phyloP scores from a whole-genome alignment of 768 basidiomycete genomes.

The Nevesoporus exiguus region DNA sequence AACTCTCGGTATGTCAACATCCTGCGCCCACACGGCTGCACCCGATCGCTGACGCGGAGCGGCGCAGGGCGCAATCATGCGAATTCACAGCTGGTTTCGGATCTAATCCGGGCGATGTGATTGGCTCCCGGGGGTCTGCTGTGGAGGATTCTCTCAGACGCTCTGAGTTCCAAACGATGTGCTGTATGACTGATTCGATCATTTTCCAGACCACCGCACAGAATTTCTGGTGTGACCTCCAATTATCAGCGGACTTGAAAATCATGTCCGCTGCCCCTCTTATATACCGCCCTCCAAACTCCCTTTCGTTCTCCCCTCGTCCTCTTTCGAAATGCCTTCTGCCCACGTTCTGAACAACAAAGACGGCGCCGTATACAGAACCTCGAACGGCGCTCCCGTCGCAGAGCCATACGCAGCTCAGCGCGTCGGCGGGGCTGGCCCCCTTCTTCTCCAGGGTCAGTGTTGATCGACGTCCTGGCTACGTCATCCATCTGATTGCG shows the following conservation, averaged over 20 bases:
- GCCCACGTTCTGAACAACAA: constrained; percentile 50
- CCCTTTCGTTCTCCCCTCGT: constrained; percentile 1
- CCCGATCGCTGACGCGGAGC: too few species aligned
- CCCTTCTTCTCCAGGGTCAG: constrained; percentile 85
- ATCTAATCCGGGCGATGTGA: constrained; percentile 1
- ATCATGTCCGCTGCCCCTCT: constrained; percentile 2
- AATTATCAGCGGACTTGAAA: constrained; percentile 29
- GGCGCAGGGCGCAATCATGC: background rate
- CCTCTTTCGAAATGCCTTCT: constrained; percentile 53
- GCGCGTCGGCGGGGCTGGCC: constrained; percentile 69
- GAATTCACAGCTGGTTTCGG: background rate
- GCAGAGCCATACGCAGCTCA: constrained; percentile 75
- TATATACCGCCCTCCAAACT: constrained; percentile 4
- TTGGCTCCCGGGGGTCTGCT: background rate
- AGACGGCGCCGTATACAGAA: constrained; percentile 73
- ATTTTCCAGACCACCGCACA: too few species aligned
- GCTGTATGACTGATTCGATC: background rate
- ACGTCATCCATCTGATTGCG: constrained; percentile 14
- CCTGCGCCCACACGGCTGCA: too few species aligned
- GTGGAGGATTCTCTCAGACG: constrained; percentile 4
- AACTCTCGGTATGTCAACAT: background rate
- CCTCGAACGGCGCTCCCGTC: constrained; percentile 79
- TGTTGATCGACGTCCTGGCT: constrained; percentile 1
- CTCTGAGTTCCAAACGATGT: constrained; percentile 4
- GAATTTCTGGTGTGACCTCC: background rate